Conservation (phyloP, 2,329 filamentous ascomycete species). For the Didymella pomorum region DNA sequence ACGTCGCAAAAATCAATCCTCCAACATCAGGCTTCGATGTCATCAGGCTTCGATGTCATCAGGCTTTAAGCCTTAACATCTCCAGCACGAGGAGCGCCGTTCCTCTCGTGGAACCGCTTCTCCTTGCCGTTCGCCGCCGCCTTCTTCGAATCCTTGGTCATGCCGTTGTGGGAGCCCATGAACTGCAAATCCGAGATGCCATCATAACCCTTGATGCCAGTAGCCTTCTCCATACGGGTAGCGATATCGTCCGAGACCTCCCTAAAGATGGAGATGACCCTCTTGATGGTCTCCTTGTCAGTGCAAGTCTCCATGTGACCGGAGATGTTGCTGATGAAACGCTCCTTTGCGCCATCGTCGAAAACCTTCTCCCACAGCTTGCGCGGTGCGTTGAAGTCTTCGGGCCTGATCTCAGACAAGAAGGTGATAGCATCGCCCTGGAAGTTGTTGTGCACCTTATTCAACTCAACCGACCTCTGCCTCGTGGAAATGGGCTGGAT, state of each 20-base stretch:
- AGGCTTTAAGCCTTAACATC: slow-evolving; percentile 41
- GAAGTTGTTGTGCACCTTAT: slow-evolving; percentile 62
- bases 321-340: slow-evolving; percentile 67
- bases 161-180: slow-evolving; percentile 69
- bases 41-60: too few relatives aligned
- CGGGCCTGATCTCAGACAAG: slow-evolving; percentile 61
- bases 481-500: slow-evolving; percentile 62
- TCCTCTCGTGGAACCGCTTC: slow-evolving; percentile 49
- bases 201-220: slow-evolving; percentile 67
- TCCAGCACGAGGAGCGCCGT: slow-evolving; percentile 59
- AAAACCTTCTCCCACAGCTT: slow-evolving; percentile 69
- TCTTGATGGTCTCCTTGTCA: slow-evolving; percentile 68
- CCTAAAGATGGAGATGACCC: slow-evolving; percentile 71
- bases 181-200: slow-evolving; percentile 64
- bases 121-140: slow-evolving; percentile 61
- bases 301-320: slow-evolving; percentile 68
- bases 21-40: not conserved
- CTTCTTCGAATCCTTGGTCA: slow-evolving; percentile 59
- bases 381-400: slow-evolving; percentile 65
- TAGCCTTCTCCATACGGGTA: slow-evolving; percentile 67
- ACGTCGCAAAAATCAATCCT: not conserved
- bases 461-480: slow-evolving; percentile 56
- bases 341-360: slow-evolving; percentile 64
- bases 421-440: slow-evolving; percentile 59
- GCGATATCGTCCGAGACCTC: slow-evolving; percentile 69